These are phyloP conservation scores for Neurospora sp. DNA, from an alignment of 495 filamentous ascomycete genomes.

Conservation along the genomic window DNA sequence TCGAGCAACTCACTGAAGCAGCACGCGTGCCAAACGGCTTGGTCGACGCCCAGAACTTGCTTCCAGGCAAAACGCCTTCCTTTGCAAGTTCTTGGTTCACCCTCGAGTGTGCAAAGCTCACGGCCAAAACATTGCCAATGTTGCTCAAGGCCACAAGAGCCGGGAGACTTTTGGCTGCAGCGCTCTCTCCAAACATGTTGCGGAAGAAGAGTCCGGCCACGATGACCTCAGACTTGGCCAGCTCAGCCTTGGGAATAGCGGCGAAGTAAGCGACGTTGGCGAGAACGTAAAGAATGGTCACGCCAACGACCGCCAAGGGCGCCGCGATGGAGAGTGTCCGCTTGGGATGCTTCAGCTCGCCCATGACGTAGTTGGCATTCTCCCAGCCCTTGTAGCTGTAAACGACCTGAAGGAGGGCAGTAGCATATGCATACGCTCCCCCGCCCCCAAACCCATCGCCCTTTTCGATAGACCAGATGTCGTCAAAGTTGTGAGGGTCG, in stretches of 20 bases:
- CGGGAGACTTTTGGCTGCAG: constrained; percentile 38
- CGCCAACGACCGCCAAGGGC: constrained; percentile 44
- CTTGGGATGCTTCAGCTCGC: constrained; percentile 50
- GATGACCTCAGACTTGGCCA: constrained; percentile 39
- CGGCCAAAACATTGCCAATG: constrained; percentile 47
- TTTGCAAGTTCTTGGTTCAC: constrained; percentile 61
- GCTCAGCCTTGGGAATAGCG: constrained; percentile 35
- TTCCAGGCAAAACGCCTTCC: constrained; percentile 55
- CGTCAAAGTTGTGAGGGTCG: constrained; percentile 21
- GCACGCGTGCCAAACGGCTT: constrained; percentile 28
- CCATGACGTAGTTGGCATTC: constrained; percentile 43
- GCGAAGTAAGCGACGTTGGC: constrained; percentile 55
- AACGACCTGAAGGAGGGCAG: constrained; percentile 37
- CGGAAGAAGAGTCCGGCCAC: constrained; percentile 39
- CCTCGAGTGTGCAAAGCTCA: constrained; percentile 44
- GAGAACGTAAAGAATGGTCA: constrained; percentile 51
- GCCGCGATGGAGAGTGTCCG: constrained; percentile 53
- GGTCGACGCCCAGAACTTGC: constrained; percentile 36
- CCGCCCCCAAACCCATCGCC: constrained; percentile 33
- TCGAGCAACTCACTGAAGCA: constrained; percentile 25
- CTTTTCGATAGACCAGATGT: constrained; percentile 27
- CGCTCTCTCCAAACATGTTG: constrained; percentile 32
- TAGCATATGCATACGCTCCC: constrained; percentile 31
- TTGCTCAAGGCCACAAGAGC: constrained; percentile 53
- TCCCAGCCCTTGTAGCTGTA: constrained; percentile 42